Conservation (phyloP, 495 filamentous ascomycete species). For the Penicillium angulare region DNA sequence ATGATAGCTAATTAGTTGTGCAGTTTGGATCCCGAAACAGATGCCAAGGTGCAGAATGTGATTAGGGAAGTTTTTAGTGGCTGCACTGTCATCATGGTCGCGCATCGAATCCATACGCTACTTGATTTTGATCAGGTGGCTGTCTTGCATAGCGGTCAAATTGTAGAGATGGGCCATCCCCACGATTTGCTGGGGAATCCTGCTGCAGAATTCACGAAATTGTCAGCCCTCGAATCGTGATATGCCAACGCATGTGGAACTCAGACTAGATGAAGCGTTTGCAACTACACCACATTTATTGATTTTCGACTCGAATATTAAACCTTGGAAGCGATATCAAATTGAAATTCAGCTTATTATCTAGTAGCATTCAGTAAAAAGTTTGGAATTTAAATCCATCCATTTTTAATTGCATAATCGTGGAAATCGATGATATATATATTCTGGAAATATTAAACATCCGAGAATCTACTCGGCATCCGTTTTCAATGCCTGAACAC, state of each 20-base stretch:
- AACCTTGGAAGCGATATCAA: no score
- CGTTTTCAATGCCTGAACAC: no score
- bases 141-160: slow-evolving; percentile 71
- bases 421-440: no score
- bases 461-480: no score
- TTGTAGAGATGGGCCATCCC: slow-evolving; percentile 54
- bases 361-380: no score
- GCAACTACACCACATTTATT: slow-evolving; percentile 24
- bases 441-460: no score
- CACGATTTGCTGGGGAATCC: slow-evolving; percentile 3
- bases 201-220: not conserved
- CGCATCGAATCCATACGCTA: slow-evolving; percentile 81
- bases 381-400: no score
- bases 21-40: slow-evolving; percentile 83
- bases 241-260: no score
- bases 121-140: slow-evolving; percentile 87
- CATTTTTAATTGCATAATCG: no score
- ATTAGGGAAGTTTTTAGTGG: slow-evolving; percentile 65
- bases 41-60: slow-evolving; percentile 81
- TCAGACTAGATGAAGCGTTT: no score
- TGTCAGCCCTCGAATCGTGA: not conserved
- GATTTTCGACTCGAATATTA: no score
- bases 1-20: slow-evolving; percentile 56
- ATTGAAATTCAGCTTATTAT: no score
- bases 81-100: slow-evolving; percentile 84